phyloP scores from a whole-genome alignment of 768 basidiomycete genomes.

The Lactarius evosmus region DNA sequence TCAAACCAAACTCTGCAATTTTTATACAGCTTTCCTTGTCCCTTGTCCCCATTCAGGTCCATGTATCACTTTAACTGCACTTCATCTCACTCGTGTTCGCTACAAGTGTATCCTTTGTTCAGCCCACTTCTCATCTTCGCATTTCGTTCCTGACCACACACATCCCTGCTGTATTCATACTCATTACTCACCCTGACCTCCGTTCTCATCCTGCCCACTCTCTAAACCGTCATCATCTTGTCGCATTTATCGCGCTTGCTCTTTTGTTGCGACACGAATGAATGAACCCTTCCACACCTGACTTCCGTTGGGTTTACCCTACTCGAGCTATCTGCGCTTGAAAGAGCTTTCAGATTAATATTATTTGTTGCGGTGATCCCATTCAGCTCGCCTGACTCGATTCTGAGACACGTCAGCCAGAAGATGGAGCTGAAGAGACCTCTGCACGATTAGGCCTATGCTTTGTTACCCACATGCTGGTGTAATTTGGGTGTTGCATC shows the following conservation, averaged over 20 bases:
- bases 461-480: neutral
- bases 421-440: no score
- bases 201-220: neutral
- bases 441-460: neutral
- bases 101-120: neutral
- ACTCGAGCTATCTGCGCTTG: neutral
- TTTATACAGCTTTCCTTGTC: neutral
- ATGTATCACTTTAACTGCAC: neutral
- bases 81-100: slow-evolving; percentile 1
- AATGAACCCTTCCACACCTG: neutral
- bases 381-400: neutral
- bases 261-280: neutral
- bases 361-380: neutral
- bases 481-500: neutral
- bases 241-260: slow-evolving; percentile 12
- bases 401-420: no score
- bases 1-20: neutral
- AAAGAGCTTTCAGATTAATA: neutral
- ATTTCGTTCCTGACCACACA: neutral
- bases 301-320: neutral
- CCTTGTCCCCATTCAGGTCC: neutral
- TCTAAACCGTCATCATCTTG: slow-evolving; percentile 13
- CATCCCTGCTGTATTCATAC: neutral
- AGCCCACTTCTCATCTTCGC: neutral
- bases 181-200: slow-evolving; percentile 5